Evolutionary conservation across 345 rosid genomes (phyloP).

Genomic region (Pistacia vera): DNA sequence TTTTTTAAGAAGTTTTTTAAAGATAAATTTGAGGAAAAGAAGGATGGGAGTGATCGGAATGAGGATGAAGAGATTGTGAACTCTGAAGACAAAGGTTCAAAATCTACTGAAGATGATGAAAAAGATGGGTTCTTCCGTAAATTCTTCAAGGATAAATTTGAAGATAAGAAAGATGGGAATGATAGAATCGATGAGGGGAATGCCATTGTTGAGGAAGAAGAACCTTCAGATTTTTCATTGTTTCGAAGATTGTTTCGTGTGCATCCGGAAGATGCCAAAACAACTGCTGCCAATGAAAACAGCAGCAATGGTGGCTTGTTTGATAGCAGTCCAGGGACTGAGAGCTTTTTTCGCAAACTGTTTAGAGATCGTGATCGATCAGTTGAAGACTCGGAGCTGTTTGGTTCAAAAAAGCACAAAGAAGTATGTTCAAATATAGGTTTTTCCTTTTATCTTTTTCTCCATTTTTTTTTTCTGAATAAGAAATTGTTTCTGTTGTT

Average conservation of each 20-base stretch:
- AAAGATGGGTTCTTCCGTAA: constrained; percentile 90
- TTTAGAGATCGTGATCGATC: constrained; percentile 96
- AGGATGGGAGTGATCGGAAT: constrained; percentile 54
- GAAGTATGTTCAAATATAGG: constrained; percentile 52
- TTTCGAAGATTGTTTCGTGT: constrained; percentile 85
- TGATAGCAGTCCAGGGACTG: constrained; percentile 97
- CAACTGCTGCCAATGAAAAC: constrained; percentile 51
- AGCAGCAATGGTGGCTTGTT: constrained; percentile 49
- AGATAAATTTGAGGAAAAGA: constrained; percentile 80
- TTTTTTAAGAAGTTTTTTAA: constrained; percentile 82
- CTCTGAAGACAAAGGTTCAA: constrained; percentile 52
- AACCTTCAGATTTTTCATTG: constrained; percentile 79
- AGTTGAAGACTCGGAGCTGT: constrained; percentile 89
- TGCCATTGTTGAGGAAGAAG: constrained; percentile 68
- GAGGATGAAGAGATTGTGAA: constrained; percentile 39
- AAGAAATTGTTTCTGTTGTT: neutral
- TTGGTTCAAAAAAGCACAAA: constrained; percentile 72
- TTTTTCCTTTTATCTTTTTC: constrained; percentile 8
- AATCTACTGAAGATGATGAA: constrained; percentile 80
- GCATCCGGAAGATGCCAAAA: constrained; percentile 88
- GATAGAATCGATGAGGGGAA: constrained; percentile 60
- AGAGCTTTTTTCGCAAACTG: constrained; percentile 93
- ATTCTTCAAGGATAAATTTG: constrained; percentile 79
- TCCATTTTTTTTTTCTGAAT: no score
- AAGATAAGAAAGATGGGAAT: constrained; percentile 75